Evolutionary conservation across 306 rosid species (phyloP).

Genomic region (Vigna mungo): DNA sequence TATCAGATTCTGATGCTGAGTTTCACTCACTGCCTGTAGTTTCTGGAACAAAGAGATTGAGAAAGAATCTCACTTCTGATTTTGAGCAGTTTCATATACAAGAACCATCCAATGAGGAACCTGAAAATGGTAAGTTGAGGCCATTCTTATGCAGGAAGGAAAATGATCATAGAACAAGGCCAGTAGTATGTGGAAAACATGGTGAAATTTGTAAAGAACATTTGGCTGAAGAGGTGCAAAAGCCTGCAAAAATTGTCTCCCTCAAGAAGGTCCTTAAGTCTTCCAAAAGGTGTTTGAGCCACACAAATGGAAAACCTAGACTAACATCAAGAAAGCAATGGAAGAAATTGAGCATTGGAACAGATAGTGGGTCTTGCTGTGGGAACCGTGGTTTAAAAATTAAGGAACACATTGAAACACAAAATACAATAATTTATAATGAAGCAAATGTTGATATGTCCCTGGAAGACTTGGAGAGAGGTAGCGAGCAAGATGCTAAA

Average conservation of each 20-base stretch:
- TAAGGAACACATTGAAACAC: slow-evolving; percentile 38
- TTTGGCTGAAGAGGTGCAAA: slow-evolving; percentile 42
- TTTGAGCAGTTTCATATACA: slow-evolving; percentile 38
- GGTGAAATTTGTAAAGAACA: slow-evolving; percentile 61
- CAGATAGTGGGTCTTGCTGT: slow-evolving; percentile 34
- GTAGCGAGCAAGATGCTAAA: slow-evolving; percentile 41
- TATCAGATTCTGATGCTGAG: slow-evolving; percentile 43
- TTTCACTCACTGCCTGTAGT: slow-evolving; percentile 41
- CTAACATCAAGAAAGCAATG: slow-evolving; percentile 43
- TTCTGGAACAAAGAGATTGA: slow-evolving; percentile 54
- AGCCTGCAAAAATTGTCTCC: slow-evolving; percentile 67
- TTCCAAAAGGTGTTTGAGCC: slow-evolving; percentile 54
- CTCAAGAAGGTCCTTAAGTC: slow-evolving; percentile 58
- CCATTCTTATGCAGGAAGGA: slow-evolving; percentile 44
- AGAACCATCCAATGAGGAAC: slow-evolving; percentile 42
- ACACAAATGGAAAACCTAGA: slow-evolving; percentile 38
- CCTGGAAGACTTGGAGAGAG: slow-evolving; percentile 41
- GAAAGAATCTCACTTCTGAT: slow-evolving; percentile 46
- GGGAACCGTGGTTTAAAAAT: slow-evolving; percentile 38
- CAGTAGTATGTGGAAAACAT: slow-evolving; percentile 65
- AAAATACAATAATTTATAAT: slow-evolving; percentile 25
- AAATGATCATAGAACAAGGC: slow-evolving; percentile 53
- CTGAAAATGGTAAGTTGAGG: slow-evolving; percentile 36
- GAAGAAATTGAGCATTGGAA: slow-evolving; percentile 45
- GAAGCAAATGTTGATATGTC: slow-evolving; percentile 37